Base-by-base conservation (phyloP, 2,329 filamentous ascomycete species). In the Pseudopyricularia cyperi region DNA sequence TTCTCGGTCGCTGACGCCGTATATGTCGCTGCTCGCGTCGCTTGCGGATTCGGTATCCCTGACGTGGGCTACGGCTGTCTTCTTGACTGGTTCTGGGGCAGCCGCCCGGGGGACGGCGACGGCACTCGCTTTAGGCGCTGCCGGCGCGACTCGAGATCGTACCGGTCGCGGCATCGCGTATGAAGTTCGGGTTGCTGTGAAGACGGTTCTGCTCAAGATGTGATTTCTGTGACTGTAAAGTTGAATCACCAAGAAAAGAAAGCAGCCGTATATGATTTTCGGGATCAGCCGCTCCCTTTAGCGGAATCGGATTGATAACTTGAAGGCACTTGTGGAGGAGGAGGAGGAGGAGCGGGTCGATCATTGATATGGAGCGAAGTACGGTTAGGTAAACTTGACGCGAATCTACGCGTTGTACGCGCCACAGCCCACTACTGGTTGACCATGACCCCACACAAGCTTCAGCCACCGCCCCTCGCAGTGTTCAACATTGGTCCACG, bases 1-100 rank as follows among this genome's bases (percentile, higher is more conserved):
- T 46, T 67, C 66, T 52, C 62, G 62, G 49, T 67, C 66, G 56
- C 66, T 66, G 44, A 64, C 61, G 49, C 62, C 62, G 58, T 64
- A 65, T 32, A 64, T 63, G 44, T 67, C 65, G 52, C 61, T 66
- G 42, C 54, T 57, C 51, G 48, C 48, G 54, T 26, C 54, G 53
- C 28, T 48, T 50, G 44, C 50, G 50, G 22, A 19, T 26, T 44
- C 39, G 22, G 7, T 24, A 15, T 44, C 19, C 4, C 8, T 44
- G 24, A 26, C 39, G 7, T 44, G 39, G 15, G 11, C 24, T 26
- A 19, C 15, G 5, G 19, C 39, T 2, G 39, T 14, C 24, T 44
- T 44, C 39, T 44, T 44, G 22, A 14, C 12, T 44, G 39, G 39
- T 24, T 44, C 39, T 5, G 39, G 22, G 6, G 15, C 53, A 52